Base-by-base conservation (phyloP, 78 protist genomes). In the Cavenderia fasciculata region DNA sequence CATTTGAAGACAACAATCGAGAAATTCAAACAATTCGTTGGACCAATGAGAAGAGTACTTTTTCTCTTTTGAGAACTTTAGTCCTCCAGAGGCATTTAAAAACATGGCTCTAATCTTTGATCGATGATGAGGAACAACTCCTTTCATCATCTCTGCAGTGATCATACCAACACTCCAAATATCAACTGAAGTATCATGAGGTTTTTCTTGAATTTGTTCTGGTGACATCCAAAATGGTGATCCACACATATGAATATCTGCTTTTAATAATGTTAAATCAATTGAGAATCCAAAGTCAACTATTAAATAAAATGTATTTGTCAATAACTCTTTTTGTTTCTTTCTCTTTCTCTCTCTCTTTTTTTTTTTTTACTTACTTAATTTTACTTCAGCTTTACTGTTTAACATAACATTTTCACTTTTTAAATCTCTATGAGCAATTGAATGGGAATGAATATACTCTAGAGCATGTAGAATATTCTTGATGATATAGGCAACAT, bases 181-280 rank as follows among this genome's bases (percentile, higher is more conserved):
- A 57, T 82, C 90, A 38, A 68, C 78, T 31, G 78, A 54, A 19
- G 51, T 31, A 29, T 59, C 74, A 44, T 82, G 90, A 31, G 90
- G 77, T 33, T 82, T 82, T 63, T 82, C 90, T 43, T 82, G 90
- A 33, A 82, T 82, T 31, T 69, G 76, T 57, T 82, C 90, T 8
- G 90, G 90, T 82, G 90, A 82, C 90, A 82, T 82, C 74, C 74
- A 82, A 56, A 40, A 82, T 21, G 90, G 90, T 46, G 78, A 68
- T 19, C 90, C 90, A 68, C 90, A 82, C 90, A 82, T 82, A 54
- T 68, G 74, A 21, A 56, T 82, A 68, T 82, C 90, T 57, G 74
- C 77, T 41, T 68, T 68, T 38, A 82, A 66, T n/a, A 23, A 33
- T 38, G 88, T 78, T 19, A 78, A 40, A 66, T 78, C 88, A 66